Conservation (phyloP, 352 stramenopile genomes). For the Halophytophthora batemanensis region DNA sequence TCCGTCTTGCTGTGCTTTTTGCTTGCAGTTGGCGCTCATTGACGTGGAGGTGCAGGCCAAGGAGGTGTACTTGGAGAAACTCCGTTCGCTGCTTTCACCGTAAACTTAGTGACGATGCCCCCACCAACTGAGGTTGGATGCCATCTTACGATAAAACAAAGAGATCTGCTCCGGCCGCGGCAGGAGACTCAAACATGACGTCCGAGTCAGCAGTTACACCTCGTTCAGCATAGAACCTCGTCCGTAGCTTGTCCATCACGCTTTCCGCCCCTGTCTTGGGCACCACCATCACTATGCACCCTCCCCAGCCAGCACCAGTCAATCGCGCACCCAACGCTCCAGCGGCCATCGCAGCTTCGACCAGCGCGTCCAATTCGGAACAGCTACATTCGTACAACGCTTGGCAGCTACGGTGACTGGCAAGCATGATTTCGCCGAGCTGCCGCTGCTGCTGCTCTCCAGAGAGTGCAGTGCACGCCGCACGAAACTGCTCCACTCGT, state of each 20-base stretch:
- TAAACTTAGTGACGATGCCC: slow-evolving; percentile 5
- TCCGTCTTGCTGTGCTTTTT: slow-evolving; percentile 1
- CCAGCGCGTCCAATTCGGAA: slow-evolving; percentile 63
- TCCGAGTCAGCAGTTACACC: slow-evolving; percentile 8
- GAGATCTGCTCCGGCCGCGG: slow-evolving; percentile 29
- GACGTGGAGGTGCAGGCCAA: slow-evolving; percentile 71
- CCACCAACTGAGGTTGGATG: slow-evolving; percentile 2
- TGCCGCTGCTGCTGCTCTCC: slow-evolving; percentile 10
- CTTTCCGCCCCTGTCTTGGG: slow-evolving; percentile 22
- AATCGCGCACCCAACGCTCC: slow-evolving; percentile 68
- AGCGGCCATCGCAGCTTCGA: slow-evolving; percentile 31
- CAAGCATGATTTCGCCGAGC: slow-evolving; percentile 69
- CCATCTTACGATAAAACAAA: slow-evolving; percentile 5
- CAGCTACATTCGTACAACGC: slow-evolving; percentile 79
- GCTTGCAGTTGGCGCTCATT: slow-evolving; percentile 52
- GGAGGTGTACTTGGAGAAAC: slow-evolving; percentile 60
- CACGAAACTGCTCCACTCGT: slow-evolving; percentile 52
- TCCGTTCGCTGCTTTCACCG: slow-evolving; percentile 33
- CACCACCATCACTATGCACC: slow-evolving; percentile 68
- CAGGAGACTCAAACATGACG: slow-evolving; percentile 34
- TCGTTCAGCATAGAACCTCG: slow-evolving; percentile 33
- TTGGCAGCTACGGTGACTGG: slow-evolving; percentile 62
- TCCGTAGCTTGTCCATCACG: slow-evolving; percentile 37
- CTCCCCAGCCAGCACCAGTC: slow-evolving; percentile 83
- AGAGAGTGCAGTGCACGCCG: slow-evolving; percentile 17